Evolutionary conservation across 352 stramenopile species (phyloP).

Genomic region (Phytophthora vignae): DNA sequence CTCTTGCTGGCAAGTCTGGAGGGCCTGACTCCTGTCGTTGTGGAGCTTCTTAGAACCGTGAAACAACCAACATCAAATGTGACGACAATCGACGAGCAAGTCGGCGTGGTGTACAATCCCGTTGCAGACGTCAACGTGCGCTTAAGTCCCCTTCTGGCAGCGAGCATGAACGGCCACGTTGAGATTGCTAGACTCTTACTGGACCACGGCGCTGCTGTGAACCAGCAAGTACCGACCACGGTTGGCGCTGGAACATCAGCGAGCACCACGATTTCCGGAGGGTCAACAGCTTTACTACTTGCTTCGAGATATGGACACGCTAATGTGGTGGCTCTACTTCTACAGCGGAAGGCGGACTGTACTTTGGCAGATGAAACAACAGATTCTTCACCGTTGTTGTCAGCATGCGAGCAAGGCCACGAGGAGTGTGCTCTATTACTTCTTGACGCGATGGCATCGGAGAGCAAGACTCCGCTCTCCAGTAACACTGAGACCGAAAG

Average conservation of each 20-base stretch:
- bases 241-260: slow-evolving; percentile 8
- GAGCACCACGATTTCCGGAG: slow-evolving; percentile 1
- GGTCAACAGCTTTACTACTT: slow-evolving; percentile 75
- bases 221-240: slow-evolving; percentile 30
- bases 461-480: not conserved
- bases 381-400: slow-evolving; percentile 60
- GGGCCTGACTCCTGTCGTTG: slow-evolving; percentile 55
- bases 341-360: slow-evolving; percentile 56
- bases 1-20: slow-evolving; percentile 79
- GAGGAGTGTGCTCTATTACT: slow-evolving; percentile 64
- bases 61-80: slow-evolving; percentile 1
- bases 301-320: slow-evolving; percentile 93
- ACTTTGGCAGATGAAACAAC: slow-evolving; percentile 45
- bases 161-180: slow-evolving; percentile 78
- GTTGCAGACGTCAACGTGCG: slow-evolving; percentile 65
- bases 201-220: slow-evolving; percentile 33
- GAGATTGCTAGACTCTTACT: slow-evolving; percentile 62
- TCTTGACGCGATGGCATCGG: slow-evolving; percentile 30
- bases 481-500: slow-evolving; percentile 15
- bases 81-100: slow-evolving; percentile 47
- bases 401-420: slow-evolving; percentile 59
- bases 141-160: slow-evolving; percentile 63
- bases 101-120: slow-evolving; percentile 84
- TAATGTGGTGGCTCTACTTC: slow-evolving; percentile 79
- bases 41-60: slow-evolving; percentile 44